These are phyloP conservation scores for Sideroxylon spinosum DNA, from an alignment of 179 eudicot species.

Conservation along the genomic window DNA sequence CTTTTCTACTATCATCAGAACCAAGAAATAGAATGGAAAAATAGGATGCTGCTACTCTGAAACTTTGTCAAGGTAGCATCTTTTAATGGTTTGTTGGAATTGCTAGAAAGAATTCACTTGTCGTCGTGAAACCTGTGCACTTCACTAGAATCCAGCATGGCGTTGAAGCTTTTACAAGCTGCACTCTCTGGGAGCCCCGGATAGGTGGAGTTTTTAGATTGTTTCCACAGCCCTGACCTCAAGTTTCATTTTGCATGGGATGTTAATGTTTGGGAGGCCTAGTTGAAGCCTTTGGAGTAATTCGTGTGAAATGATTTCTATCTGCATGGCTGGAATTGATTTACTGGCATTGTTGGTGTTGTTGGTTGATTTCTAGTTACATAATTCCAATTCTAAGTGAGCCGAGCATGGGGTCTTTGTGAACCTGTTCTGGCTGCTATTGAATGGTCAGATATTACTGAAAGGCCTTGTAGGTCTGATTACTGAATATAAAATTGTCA, in stretches of 20 bases:
- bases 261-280: background rate
- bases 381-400: background rate
- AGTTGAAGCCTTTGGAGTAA: background rate
- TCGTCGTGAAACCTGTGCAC: no score
- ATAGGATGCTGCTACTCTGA: no score
- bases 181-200: no score
- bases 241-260: background rate
- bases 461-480: background rate
- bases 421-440: background rate
- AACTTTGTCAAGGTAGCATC: no score
- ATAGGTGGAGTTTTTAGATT: no score
- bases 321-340: background rate
- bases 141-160: no score
- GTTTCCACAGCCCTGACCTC: no score
- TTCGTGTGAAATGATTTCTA: constrained; percentile 3
- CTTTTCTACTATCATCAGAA: background rate
- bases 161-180: no score
- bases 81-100: no score
- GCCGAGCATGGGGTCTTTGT: background rate
- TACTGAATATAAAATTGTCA: background rate
- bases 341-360: background rate
- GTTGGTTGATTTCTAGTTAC: background rate
- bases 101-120: no score
- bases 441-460: background rate
- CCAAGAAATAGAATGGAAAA: background rate